Conservation (phyloP, 2,329 filamentous ascomycete species). For the Setomelanomma holmii region DNA sequence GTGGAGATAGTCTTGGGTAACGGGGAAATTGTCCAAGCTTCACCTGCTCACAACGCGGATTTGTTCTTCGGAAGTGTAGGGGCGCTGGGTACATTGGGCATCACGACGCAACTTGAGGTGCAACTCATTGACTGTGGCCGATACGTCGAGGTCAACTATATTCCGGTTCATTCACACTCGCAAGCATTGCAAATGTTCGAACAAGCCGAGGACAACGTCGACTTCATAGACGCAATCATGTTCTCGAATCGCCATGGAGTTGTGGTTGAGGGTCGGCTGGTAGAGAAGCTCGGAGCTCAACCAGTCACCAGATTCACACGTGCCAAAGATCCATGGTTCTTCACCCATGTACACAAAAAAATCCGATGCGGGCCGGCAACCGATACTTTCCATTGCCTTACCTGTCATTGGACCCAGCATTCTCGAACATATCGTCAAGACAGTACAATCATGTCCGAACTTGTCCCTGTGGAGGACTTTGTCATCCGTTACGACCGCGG, state of each 20-base stretch:
- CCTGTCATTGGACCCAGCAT: slow-evolving; percentile 8
- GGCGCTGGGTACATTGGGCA: slow-evolving; percentile 64
- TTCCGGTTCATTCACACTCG: slow-evolving; percentile 57
- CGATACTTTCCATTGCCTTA: slow-evolving; percentile 5
- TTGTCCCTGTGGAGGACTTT: slow-evolving; percentile 58
- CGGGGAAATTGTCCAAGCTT: slow-evolving; percentile 59
- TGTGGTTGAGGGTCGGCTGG: slow-evolving; percentile 9
- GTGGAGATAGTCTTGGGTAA: slow-evolving; percentile 67
- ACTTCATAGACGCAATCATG: slow-evolving; percentile 18
- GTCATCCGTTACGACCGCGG: slow-evolving; percentile 67
- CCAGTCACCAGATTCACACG: slow-evolving; percentile 8
- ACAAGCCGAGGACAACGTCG: not conserved
- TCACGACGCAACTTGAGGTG: slow-evolving; percentile 65
- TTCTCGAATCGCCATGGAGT: slow-evolving; percentile 16
- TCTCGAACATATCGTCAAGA: slow-evolving; percentile 25
- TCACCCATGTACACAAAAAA: slow-evolving; percentile 61
- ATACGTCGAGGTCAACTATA: slow-evolving; percentile 68
- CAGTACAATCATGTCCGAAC: slow-evolving; percentile 7
- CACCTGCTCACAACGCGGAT: slow-evolving; percentile 55
- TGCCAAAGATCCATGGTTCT: slow-evolving; percentile 72
- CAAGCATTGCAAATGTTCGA: slow-evolving; percentile 15
- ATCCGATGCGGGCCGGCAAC: slow-evolving; percentile 3
- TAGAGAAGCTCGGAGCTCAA: not conserved
- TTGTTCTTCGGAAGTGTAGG: slow-evolving; percentile 64
- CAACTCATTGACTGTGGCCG: slow-evolving; percentile 58